Base-by-base conservation (phyloP, 2,329 filamentous ascomycete genomes). In the Trichoderma sp. region DNA sequence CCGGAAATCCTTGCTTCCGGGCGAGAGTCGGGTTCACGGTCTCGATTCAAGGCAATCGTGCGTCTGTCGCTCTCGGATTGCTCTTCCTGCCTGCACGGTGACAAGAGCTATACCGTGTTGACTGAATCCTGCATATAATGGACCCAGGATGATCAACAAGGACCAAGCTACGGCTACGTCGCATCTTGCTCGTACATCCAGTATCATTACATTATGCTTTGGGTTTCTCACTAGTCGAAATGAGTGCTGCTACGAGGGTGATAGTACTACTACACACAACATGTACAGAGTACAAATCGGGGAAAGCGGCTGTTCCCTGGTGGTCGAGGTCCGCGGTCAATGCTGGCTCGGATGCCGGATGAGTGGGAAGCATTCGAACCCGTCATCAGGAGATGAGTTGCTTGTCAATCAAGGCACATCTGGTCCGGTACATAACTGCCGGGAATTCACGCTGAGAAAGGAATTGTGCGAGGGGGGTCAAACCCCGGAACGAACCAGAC, bases 261-360 rank as follows among this genome's bases (percentile, higher is more conserved):
- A 24, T 24, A 3, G 21, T 3, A 24, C 21, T 28, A 45, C 55
- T 24, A 59, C 30, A 26, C 30, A 34, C 30, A 12, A 12, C 30
- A 34, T 2, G 9, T 34, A 12, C 9, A 34, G 3, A 3, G 9
- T 34, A 12, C 30, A 9, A 34, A 34, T 43, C 19, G 30, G 34
- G 47, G 47, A 51, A 43, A 43, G 34, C 17, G 51, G 21, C 43
- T 21, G 19, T 51, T 28, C 30, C 4, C 17, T 30, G 6, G 30
- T 50, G 17, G 19, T 61, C 58, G 21, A 51, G n/a, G 17, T 30
- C 58, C 30, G 45, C n/a, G 19, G 52, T 60, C 57, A 60, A 50
- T 45, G 58, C 45, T 9, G 57, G 45, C 45, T 61, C 58, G 34
- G 58, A 51, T 51, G 47, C 58, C 58, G 58, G 58, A 45, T 57